Conservation (phyloP, 495 filamentous ascomycete species). For the Podospora tetraspora region DNA sequence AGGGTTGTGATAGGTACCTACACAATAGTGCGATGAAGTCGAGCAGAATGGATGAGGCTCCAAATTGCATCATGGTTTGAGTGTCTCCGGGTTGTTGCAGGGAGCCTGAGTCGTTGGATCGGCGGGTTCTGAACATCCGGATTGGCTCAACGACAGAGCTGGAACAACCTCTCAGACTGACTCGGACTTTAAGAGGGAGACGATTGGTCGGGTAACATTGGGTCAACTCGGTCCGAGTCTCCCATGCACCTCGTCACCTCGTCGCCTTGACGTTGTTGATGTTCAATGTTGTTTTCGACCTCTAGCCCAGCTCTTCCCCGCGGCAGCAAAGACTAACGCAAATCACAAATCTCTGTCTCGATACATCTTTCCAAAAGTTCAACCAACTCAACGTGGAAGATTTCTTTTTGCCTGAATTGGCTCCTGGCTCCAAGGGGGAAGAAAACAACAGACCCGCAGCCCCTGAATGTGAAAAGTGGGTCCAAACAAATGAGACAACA, state of each 20-base stretch:
- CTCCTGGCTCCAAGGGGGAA: neutral
- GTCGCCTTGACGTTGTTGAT: neutral
- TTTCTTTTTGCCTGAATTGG: neutral
- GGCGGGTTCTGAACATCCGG: neutral
- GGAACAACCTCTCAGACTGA: neutral
- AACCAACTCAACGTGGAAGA: rapidly evolving
- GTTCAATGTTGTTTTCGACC: neutral
- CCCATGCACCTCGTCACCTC: neutral
- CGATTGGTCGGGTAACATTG: neutral
- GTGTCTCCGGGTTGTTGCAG: neutral
- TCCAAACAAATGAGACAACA: neutral
- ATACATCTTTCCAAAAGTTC: neutral
- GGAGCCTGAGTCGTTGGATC: neutral
- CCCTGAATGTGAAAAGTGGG: neutral
- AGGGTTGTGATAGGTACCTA: neutral
- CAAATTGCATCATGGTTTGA: neutral
- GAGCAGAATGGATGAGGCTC: neutral
- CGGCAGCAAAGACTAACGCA: neutral
- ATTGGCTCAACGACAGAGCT: neutral
- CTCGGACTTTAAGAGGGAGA: neutral
- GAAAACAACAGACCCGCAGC: neutral
- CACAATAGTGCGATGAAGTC: too few relatives aligned
- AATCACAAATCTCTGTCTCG: neutral
- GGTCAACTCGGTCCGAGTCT: neutral
- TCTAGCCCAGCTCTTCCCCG: neutral